A percentile compares a stretch with the other conserved stretches of the same genome.
Conservation (phyloP, 805 yeast genomes). For the Ogataea nakhonphanomensis region DNA sequence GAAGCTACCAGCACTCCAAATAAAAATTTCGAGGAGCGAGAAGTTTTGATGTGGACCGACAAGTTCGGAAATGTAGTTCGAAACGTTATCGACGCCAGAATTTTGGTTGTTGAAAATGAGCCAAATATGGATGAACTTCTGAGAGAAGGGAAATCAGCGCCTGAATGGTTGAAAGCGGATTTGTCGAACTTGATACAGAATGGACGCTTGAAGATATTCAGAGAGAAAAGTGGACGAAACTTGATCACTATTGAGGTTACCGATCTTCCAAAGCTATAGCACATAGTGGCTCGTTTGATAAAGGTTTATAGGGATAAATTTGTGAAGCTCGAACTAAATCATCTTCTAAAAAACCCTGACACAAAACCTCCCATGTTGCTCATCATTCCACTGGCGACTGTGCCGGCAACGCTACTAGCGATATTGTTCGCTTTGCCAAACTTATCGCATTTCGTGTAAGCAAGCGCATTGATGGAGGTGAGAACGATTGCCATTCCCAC, state of each 20-base stretch:
- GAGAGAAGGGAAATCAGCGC: conserved; percentile 16
- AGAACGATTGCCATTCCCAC: conserved; percentile 67
- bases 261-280: conserved; percentile 10
- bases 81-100: conserved; percentile 17
- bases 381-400: conserved; percentile 42
- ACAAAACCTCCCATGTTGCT: conserved; percentile 39
- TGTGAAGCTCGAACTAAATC: background rate
- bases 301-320: conserved; percentile 1
- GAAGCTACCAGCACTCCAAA: conserved; percentile 19
- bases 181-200: conserved; percentile 18
- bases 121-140: conserved; percentile 16
- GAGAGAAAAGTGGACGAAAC: conserved; percentile 17
- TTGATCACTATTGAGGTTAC: conserved; percentile 23
- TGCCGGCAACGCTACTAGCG: conserved; percentile 55
- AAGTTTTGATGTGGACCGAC: conserved; percentile 10
- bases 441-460: conserved; percentile 88
- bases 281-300: background rate
- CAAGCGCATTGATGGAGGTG: conserved; percentile 79
- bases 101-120: conserved; percentile 23
- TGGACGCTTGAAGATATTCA: conserved; percentile 19
- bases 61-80: conserved; percentile 5
- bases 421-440: conserved; percentile 78
- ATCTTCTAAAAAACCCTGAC: conserved; percentile 3
- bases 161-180: conserved; percentile 19
- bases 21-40: conserved; percentile 6